Conservation (phyloP, 257 asterid genomes). For the Cynanchum wilfordii region DNA sequence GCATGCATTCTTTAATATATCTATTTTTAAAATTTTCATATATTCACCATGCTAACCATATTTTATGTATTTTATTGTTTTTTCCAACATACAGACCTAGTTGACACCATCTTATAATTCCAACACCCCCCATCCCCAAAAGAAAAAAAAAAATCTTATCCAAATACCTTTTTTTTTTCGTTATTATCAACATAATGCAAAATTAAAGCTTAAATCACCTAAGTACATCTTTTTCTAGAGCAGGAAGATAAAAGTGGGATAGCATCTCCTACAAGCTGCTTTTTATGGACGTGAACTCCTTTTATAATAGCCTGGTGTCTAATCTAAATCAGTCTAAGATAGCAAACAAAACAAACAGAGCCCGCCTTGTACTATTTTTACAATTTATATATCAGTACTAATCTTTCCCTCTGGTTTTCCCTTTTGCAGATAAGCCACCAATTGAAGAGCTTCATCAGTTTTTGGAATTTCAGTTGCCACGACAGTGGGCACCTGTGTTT, state of each 20-base stretch:
- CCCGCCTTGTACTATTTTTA: background rate
- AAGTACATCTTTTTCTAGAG: background rate
- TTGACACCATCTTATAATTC: no score
- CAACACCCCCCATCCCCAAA: background rate
- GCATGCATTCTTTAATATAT: no score
- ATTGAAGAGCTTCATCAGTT: conserved; percentile 97
- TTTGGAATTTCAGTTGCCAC: conserved; percentile 94
- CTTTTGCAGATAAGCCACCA: conserved; percentile 90
- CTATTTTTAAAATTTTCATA: background rate
- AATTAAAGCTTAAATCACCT: no score
- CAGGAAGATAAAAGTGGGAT: background rate
- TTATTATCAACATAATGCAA: background rate
- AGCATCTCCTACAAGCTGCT: background rate
- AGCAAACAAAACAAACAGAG: background rate
- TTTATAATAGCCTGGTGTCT: conserved; percentile 2
- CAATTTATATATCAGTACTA: background rate
- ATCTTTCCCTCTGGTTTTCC: conserved; percentile 2
- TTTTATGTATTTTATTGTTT: no score
- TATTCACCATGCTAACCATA: background rate
- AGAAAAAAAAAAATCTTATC: background rate
- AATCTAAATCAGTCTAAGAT: conserved; percentile 3
- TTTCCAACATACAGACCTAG: background rate
- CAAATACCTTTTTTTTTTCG: background rate
- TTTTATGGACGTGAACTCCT: conserved; percentile 3
- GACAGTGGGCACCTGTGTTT: conserved; percentile 98